These are phyloP conservation scores for Actinomortierella ambigua DNA, from an alignment of 371 early-diverging fungal genomes.

Conservation along the genomic window DNA sequence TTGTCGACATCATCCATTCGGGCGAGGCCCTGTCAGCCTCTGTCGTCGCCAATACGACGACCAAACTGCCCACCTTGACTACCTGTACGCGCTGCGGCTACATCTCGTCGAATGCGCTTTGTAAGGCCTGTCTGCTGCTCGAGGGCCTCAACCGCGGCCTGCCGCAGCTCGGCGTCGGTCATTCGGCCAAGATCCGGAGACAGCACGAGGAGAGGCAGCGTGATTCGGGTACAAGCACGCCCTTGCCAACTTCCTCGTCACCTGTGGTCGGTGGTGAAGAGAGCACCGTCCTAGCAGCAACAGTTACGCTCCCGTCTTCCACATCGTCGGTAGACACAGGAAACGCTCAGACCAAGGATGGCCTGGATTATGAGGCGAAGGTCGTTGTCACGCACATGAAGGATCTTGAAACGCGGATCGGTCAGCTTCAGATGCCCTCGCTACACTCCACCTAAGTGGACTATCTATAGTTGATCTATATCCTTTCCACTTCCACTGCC, in stretches of 20 bases:
- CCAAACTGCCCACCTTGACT: constrained; percentile 49
- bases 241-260: constrained; percentile 10
- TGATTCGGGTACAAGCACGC: not conserved
- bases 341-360: not conserved
- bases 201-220: constrained; percentile 14
- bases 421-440: no score
- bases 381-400: constrained; percentile 39
- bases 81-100: constrained; percentile 93
- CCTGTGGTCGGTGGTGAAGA: constrained; percentile 1
- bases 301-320: not conserved
- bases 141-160: constrained; percentile 93
- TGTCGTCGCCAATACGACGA: constrained; percentile 69
- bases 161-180: constrained; percentile 62
- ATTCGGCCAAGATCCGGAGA: constrained; percentile 37
- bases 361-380: constrained; percentile 4
- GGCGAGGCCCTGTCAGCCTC: constrained; percentile 90
- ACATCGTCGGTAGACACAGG: not conserved
- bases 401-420: constrained; percentile 16
- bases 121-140: constrained; percentile 94
- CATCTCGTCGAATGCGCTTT: constrained; percentile 88
- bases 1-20: constrained; percentile 95
- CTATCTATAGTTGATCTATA: no score
- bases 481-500: no score
- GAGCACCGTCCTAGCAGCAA: not conserved
- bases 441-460: constrained; percentile 1